Base-by-base conservation (phyloP, 352 stramenopile species). In the Phytopythium delawarense region DNA sequence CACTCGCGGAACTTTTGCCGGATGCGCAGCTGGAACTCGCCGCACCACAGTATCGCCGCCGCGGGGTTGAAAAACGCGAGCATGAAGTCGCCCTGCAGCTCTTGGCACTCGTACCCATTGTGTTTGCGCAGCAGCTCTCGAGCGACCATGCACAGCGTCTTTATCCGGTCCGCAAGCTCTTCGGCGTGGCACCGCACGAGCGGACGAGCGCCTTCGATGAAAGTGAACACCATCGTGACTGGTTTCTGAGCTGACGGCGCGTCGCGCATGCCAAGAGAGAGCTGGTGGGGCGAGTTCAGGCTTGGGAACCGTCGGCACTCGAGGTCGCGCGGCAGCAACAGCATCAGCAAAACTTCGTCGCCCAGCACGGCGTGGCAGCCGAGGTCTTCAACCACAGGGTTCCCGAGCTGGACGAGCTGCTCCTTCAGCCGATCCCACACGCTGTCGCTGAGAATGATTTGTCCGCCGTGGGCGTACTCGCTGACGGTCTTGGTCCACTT, bases 171-270 rank as follows among this genome's bases (percentile, higher is more conserved):
- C 15, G 87, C 84, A 30, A 96, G 78, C 45, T 91, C 80, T 67
- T 96, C 84, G 0, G 87, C 87, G 59, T 96, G 83, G 57, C 74
- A 89, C 8, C 87, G 83, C 64, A 96, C 85, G 13, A 96, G 76
- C 11, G 84, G 84, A 1, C 85, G 80, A 46, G 85, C 84, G 20
- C 84, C 84, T 81, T 96, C 87, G 35, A 96, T 94, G 59, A 94
- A 96, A 18, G 87, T 96, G 51, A 96, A 96, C 25, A 96, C 87
- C 84, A 96, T 94, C 8, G 85, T 94, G 23, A 96, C 78, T 15
- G 82, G 79, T 16, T 87, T 87, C 16, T 88, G 78, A 3, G 87
- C 87, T 0, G 85, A 90, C 15, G 87, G 85, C 9, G 84, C 84
- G 54, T 96, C 87, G 16, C 87, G 83, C 87, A 96, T 96, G 0